Evolutionary conservation across 371 early-diverging fungal species (phyloP).

Genomic region (Mucor indicus): DNA sequence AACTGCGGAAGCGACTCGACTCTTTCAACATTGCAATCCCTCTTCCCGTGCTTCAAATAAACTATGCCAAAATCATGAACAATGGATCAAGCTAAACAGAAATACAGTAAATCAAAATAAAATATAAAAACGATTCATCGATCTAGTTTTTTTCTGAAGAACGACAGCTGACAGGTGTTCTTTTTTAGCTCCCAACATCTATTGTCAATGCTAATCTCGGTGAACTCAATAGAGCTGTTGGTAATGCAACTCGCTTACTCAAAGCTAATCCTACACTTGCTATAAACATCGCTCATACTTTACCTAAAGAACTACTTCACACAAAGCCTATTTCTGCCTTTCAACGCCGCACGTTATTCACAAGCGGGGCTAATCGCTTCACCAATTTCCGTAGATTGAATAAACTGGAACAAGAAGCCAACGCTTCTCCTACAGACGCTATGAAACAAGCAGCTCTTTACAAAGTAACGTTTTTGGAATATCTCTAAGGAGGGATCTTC

Average conservation of each 20-base stretch:
- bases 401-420: conserved; percentile 68
- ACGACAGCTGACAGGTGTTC: background rate
- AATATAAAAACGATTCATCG: too few relatives aligned
- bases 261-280: conserved; percentile 7
- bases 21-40: conserved; percentile 19
- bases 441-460: conserved; percentile 68
- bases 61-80: conserved; percentile 8
- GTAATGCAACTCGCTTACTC: conserved; percentile 10
- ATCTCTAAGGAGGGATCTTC: background rate
- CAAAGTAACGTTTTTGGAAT: conserved; percentile 43
- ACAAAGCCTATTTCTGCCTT: background rate
- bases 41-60: conserved; percentile 4
- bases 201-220: conserved; percentile 9
- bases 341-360: conserved; percentile 16
- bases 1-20: conserved; percentile 20
- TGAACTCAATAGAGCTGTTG: conserved; percentile 11
- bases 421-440: conserved; percentile 59
- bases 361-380: conserved; percentile 14
- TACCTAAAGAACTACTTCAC: conserved; percentile 3
- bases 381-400: conserved; percentile 15
- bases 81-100: conserved; percentile 18
- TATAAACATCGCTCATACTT: conserved; percentile 3
- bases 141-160: background rate
- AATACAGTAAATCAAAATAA: conserved; percentile 4
- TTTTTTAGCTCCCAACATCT: conserved; percentile 13